phyloP scores from a whole-genome alignment of 1,284 basidiomycete genomes.

The Phellopilus nigrolimitatus region DNA sequence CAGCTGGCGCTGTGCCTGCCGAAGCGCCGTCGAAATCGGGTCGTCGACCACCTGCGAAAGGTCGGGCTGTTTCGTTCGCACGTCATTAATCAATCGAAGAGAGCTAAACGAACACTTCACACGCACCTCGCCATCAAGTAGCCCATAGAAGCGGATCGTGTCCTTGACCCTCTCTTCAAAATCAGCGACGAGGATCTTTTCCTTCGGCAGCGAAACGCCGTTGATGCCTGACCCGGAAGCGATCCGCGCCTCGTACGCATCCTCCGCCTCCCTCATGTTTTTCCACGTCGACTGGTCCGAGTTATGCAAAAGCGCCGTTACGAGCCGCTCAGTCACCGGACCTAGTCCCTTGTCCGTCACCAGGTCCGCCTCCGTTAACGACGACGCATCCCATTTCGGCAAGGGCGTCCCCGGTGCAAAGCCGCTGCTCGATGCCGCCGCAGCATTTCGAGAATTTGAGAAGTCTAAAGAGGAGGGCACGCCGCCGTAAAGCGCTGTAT shows the following conservation, averaged over 20 bases:
- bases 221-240: slow-evolving; percentile 56
- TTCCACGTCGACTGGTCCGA: slow-evolving; percentile 62
- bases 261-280: slow-evolving; percentile 72
- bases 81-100: not conserved
- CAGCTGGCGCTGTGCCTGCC: slow-evolving; percentile 83
- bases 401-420: slow-evolving; percentile 37
- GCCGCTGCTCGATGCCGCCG: slow-evolving; percentile 27
- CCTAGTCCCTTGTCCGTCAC: slow-evolving; percentile 69
- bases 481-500: slow-evolving; percentile 49
- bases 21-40: slow-evolving; percentile 85
- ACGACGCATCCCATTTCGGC: slow-evolving; percentile 70
- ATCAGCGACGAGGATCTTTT: slow-evolving; percentile 68
- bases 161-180: slow-evolving; percentile 66
- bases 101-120: not conserved
- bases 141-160: slow-evolving; percentile 66
- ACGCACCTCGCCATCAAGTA: slow-evolving; percentile 55
- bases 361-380: slow-evolving; percentile 59
- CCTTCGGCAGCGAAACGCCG: slow-evolving; percentile 63
- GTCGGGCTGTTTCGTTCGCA: slow-evolving; percentile 57
- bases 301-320: slow-evolving; percentile 71
- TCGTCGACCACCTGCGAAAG: slow-evolving; percentile 81
- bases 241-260: slow-evolving; percentile 65
- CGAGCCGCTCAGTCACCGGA: slow-evolving; percentile 74
- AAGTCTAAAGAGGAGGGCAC: slow-evolving; percentile 39
- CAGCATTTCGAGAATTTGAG: slow-evolving; percentile 29